phyloP scores from a whole-genome alignment of 2,329 filamentous ascomycete genomes.

The Pestalotiopsis sp. region DNA sequence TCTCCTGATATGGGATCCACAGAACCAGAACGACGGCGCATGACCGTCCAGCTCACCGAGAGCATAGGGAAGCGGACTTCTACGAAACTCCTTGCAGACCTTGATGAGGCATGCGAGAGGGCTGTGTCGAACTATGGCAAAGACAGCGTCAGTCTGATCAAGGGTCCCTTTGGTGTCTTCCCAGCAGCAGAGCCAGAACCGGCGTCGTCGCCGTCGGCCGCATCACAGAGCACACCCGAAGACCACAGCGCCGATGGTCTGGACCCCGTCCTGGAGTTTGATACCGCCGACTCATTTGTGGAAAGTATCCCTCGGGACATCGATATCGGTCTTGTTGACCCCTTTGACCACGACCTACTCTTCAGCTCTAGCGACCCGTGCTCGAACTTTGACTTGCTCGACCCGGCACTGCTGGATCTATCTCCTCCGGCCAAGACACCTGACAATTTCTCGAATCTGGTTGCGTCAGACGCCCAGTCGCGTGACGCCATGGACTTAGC shows the following conservation, averaged over 20 bases:
- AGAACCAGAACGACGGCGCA: constrained; percentile 32
- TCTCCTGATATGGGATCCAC: neutral
- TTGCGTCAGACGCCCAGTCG: neutral
- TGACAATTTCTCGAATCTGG: neutral
- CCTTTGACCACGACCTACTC: neutral
- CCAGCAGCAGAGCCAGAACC: neutral
- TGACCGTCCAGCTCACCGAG: constrained; percentile 36
- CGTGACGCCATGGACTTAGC: neutral
- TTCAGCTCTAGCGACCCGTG: neutral
- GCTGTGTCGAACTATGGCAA: neutral
- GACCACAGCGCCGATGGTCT: neutral
- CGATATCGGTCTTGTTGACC: neutral
- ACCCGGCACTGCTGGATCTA: neutral
- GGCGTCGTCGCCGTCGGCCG: neutral
- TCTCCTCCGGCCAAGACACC: neutral
- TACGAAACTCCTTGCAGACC: constrained; percentile 25
- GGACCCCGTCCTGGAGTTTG: neutral
- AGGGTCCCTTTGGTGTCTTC: constrained; percentile 20
- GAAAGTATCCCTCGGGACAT: neutral
- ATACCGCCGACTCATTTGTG: neutral
- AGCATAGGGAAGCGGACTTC: constrained; percentile 30
- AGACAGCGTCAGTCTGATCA: constrained; percentile 5
- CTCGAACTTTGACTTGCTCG: neutral
- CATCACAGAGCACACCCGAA: neutral
- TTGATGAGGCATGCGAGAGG: constrained; percentile 19